Evolutionary conservation across 129 eudicot species (phyloP).

Genomic region (Gnaphalium uliginosum): DNA sequence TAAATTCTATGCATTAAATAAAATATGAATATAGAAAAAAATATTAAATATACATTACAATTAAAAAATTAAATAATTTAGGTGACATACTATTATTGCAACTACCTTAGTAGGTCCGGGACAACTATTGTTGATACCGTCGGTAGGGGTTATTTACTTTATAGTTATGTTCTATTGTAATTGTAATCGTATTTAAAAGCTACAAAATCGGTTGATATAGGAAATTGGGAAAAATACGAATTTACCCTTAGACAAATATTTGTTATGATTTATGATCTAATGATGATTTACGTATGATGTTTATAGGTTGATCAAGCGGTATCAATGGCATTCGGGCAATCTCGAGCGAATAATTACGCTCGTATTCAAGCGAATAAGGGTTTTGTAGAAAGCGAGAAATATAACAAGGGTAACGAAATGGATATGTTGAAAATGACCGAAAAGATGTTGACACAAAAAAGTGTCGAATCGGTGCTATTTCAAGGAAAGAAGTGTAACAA

Average conservation of each 20-base stretch:
- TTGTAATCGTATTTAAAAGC: conserved; percentile 26
- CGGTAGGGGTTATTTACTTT: conserved; percentile 31
- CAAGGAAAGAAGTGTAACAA: conserved; percentile 54
- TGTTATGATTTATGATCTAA: conserved; percentile 5
- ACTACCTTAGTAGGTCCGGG: conserved; percentile 25
- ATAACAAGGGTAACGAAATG: conserved; percentile 9
- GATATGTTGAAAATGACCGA: conserved; percentile 28
- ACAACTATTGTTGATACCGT: conserved; percentile 35
- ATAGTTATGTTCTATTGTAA: conserved; percentile 28
- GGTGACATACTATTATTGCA: conserved; percentile 36
- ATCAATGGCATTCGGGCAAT: conserved; percentile 72
- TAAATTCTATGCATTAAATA: not conserved
- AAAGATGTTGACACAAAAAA: conserved; percentile 57
- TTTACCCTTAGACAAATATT: not conserved
- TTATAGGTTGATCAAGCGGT: conserved; percentile 81
- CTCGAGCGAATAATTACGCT: conserved; percentile 43
- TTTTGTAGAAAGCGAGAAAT: conserved; percentile 7
- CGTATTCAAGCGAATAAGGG: conserved; percentile 60
- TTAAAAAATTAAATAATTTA: not conserved
- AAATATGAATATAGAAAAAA: not conserved
- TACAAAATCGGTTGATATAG: conserved; percentile 21
- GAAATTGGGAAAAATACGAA: not conserved
- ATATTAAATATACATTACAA: not conserved
- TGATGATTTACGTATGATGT: not conserved
- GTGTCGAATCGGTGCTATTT: conserved; percentile 55